Base-by-base conservation (phyloP, 208 protist genomes). In the Leptomonas pyrrhocoris region DNA sequence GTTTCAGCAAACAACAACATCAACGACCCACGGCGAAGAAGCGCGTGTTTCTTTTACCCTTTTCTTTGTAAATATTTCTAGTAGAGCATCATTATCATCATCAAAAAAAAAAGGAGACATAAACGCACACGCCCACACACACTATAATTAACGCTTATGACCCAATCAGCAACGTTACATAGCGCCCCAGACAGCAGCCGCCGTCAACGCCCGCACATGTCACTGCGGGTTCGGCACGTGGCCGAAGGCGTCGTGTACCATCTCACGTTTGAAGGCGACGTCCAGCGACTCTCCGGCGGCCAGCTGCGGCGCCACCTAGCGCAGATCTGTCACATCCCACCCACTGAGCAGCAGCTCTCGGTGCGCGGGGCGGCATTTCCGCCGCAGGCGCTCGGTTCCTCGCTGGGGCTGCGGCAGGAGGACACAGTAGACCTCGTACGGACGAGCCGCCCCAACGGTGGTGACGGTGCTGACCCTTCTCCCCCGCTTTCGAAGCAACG, bases 181-280 rank as follows among this genome's bases (percentile, higher is more conserved):
- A n/a, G n/a, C n/a, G 12, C 60, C 50, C 42, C 43, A 23, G 23
- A 31, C 63, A 69, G 55, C 46, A 23, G 51, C 34, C 19, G 50
- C 65, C 25, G 9, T 11, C 25, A 23, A 5, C 46, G 49, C 12
- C 40, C 25, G 21, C 67, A 77, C 45, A 74, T 68, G 15, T 82
- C 80, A 1, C 59, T 93, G 13, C 74, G 70, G 9, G 80, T 93
- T 6, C 84, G 82, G 23, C 81, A 90, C 74, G 27, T 73, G 18
- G 61, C 46, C 4, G 70, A 60, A 3, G 81, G 84, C 23, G 74
- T 88, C 23, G 55, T 90, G 3, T 90, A 88, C 54, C 75, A 89
- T 57, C 81, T 93, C 31, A 77, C 88, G 30, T 88, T 93, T 62
- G 84, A 88, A 27, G 87, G 87, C 16, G 77, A 77, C 27, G 51